Evolutionary conservation across 768 basidiomycete species (phyloP), one percentile per base, ranked within the genome.

Genomic region (Auricularia cornea): DNA sequence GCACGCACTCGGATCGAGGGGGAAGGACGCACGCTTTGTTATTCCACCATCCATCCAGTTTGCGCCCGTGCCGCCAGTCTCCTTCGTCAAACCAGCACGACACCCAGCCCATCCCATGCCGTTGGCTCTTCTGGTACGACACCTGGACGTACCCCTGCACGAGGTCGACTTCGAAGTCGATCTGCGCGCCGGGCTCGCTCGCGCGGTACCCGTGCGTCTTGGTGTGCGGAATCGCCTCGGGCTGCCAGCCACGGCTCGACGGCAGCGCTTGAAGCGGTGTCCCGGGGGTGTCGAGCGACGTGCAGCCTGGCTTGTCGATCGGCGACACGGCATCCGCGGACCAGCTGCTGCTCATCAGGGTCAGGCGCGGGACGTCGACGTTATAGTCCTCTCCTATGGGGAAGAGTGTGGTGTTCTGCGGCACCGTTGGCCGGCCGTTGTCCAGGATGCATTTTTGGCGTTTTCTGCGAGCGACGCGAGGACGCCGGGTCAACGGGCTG

Each of bases 221-320:
- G 28, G 28, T 30, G 54, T 57, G 54, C 54, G 54, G 54, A 11
- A n/a, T 14, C 6, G 26, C 18, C 28, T 16, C 26, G 16, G 11
- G 6, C 28, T 28, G 12, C 54, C 54, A 62, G 12, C 61, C 54
- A n/a, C 23, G 18, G 29, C 48, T 32, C 4, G 23, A 26, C 20
- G 61, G 61, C 10, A 54, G 30, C 12, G 51, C 33, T 26, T 6
- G 48, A 3, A 62, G 61, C 32, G 61, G 61, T 16, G 52, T 54
- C 5, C 20, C 48, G n/a, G 16, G 11, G 48, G 29, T 62, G 30
- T 62, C 61, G 61, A 62, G 10, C 44, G 61, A 62, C 23, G 32
- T 38, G 48, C 61, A 54, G 6, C 31, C 30, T 10, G 61, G 61
- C 14, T 26, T 29, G 20, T 54, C 61, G 41, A 62, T 56, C 16